Conservation (phyloP, 768 basidiomycete species). For the Leccinum disarticulatum region DNA sequence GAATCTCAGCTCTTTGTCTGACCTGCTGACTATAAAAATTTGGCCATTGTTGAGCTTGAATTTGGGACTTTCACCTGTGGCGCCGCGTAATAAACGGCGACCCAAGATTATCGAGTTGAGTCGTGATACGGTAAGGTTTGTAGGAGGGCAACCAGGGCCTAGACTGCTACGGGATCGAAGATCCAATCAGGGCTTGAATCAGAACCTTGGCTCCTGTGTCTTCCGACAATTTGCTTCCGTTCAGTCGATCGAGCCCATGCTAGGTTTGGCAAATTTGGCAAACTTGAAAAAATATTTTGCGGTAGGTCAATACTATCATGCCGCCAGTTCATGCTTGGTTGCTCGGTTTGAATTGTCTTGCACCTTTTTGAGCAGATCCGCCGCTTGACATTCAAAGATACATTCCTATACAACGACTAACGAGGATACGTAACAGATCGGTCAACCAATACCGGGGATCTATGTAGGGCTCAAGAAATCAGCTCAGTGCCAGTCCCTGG, state of each 20-base stretch:
- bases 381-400: not conserved
- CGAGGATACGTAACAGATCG: slow-evolving; percentile 20
- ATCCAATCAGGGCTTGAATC: not conserved
- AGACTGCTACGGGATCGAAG: not conserved
- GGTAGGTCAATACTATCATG: not conserved
- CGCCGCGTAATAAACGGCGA: slow-evolving; percentile 21
- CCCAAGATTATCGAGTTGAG: slow-evolving; percentile 10
- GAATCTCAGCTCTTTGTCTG: slow-evolving; percentile 32
- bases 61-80: slow-evolving; percentile 12
- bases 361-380: not conserved
- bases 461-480: slow-evolving; percentile 8
- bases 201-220: slow-evolving; percentile 1
- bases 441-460: slow-evolving; percentile 11
- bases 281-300: not conserved
- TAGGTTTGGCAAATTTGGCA: not conserved
- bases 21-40: slow-evolving; percentile 25
- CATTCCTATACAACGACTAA: not conserved
- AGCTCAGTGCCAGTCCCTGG: slow-evolving; percentile 19
- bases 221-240: slow-evolving; percentile 14
- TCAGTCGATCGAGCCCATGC: not conserved
- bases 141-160: slow-evolving; percentile 8
- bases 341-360: not conserved
- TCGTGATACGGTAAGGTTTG: slow-evolving; percentile 4
- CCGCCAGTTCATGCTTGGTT: not conserved
- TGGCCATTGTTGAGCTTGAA: slow-evolving; percentile 25